Conservation (phyloP, 2,329 filamentous ascomycete species). For the Calonectria honghensis region DNA sequence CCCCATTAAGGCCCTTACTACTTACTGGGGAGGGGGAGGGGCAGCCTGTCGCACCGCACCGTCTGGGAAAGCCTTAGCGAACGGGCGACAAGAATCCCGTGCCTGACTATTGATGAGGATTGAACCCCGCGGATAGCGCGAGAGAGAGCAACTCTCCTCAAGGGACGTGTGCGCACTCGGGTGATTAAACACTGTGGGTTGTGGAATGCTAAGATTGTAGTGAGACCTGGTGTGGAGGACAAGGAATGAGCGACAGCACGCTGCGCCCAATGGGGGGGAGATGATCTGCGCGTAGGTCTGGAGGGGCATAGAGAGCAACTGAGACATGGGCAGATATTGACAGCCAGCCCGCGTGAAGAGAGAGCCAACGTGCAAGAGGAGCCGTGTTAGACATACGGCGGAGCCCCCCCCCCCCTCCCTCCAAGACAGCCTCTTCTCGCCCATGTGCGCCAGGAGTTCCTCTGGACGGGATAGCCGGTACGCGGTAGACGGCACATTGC, state of each 20-base stretch:
- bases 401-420: background rate
- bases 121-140: constrained; percentile 33
- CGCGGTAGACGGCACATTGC: constrained; percentile 3
- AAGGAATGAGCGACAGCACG: background rate
- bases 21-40: constrained; percentile 17
- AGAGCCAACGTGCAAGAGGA: constrained; percentile 8
- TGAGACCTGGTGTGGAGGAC: constrained; percentile 29
- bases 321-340: constrained; percentile 23
- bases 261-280: background rate
- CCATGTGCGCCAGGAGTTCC: constrained; percentile 12
- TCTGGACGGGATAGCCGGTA: background rate
- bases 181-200: constrained; percentile 31
- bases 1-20: background rate
- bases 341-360: background rate
- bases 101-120: constrained; percentile 17
- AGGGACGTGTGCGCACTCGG: background rate
- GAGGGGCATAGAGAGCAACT: background rate
- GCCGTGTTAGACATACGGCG: constrained; percentile 1
- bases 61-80: constrained; percentile 19
- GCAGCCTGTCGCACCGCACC: constrained; percentile 14
- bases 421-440: background rate
- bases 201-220: constrained; percentile 34
- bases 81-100: constrained; percentile 10
- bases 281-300: background rate
- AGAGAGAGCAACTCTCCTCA: background rate